phyloP scores from a whole-genome alignment of 805 yeast species.

The Metschnikowia rubicola region DNA sequence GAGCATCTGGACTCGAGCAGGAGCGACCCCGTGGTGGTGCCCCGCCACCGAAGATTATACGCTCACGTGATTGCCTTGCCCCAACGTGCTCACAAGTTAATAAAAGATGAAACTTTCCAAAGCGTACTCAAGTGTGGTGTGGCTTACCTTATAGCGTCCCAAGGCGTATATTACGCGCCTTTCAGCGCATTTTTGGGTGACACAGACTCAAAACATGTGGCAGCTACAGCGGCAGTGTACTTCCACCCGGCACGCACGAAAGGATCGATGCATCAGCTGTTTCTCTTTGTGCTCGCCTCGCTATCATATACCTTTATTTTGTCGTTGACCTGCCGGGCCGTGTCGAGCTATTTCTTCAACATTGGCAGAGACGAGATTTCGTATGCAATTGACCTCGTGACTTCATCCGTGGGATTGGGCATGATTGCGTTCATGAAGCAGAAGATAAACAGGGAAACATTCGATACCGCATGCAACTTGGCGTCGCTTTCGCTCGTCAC shows the following conservation, averaged over 20 bases:
- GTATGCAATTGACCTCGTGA: slow-evolving; percentile 50
- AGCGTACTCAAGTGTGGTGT: slow-evolving; percentile 61
- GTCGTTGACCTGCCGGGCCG: slow-evolving; percentile 48
- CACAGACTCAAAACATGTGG: slow-evolving; percentile 74
- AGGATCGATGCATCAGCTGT: slow-evolving; percentile 77
- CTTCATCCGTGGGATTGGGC: slow-evolving; percentile 57
- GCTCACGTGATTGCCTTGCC: not conserved
- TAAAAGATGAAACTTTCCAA: slow-evolving; percentile 16
- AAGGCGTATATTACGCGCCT: slow-evolving; percentile 60
- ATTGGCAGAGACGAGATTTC: slow-evolving; percentile 48
- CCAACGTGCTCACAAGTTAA: not conserved
- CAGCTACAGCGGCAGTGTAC: slow-evolving; percentile 80
- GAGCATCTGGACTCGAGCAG: slow-evolving; percentile 10
- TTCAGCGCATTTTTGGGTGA: slow-evolving; percentile 53
- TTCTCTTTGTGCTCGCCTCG: slow-evolving; percentile 56
- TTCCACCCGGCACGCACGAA: slow-evolving; percentile 78
- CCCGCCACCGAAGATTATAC: not conserved
- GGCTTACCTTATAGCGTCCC: slow-evolving; percentile 71
- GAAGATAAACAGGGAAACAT: slow-evolving; percentile 60
- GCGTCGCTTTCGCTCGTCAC: slow-evolving; percentile 71
- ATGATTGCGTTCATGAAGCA: slow-evolving; percentile 67
- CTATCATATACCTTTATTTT: slow-evolving; percentile 51
- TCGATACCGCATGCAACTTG: slow-evolving; percentile 77
- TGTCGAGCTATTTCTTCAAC: slow-evolving; percentile 46
- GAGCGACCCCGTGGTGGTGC: not conserved